Evolutionary conservation across 106 monocot genomes (phyloP), one percentile per base, ranked within the genome.

Genomic region (Dendrobium huoshanense): DNA sequence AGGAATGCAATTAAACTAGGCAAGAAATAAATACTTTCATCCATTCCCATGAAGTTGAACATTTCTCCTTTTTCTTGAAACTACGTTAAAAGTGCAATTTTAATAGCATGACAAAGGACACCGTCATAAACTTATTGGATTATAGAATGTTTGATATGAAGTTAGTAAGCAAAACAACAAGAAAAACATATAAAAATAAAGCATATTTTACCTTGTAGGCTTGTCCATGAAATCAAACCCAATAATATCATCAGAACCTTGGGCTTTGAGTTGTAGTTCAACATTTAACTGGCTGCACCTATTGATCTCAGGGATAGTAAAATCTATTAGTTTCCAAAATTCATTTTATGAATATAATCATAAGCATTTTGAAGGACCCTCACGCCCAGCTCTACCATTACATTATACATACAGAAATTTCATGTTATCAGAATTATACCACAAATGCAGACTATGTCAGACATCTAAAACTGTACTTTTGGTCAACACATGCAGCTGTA

Each of bases 181-280:
- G 33, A 70, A 70, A 37, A 70, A 70, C 33, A 70, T 70, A 70
- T 67, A 67, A 70, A 33, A 70, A 33, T 37, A 20, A 1, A 79
- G 43, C 9, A 72, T 44, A 33, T 15, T 51, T 80, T 42, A 91
- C 96, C 93, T 94, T 51, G 92, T 86, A 58, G 95, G 95, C 44
- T 93, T 99, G 61, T 99, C 98, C 88, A 99, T 95, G 87, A 99
- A 99, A 83, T 99, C 98, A 88, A 99, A 99, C 41, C 89, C 91
- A 80, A 95, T 82, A 40, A 95, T 95, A 73, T 99, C 91, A 82
- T 99, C 89, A 87, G 95, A 83, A 22, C 93, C 95, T 33, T 93
- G 85, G 78, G 95, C 98, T 84, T 93, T 99, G 31, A 99, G 91
- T 73, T 99, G 95, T 56, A 99, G 88, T 8, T 95, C 95, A 73